Evolutionary conservation across 768 basidiomycete genomes (phyloP), one percentile per base, ranked within the genome.

Genomic region (Suillus ampliporus): DNA sequence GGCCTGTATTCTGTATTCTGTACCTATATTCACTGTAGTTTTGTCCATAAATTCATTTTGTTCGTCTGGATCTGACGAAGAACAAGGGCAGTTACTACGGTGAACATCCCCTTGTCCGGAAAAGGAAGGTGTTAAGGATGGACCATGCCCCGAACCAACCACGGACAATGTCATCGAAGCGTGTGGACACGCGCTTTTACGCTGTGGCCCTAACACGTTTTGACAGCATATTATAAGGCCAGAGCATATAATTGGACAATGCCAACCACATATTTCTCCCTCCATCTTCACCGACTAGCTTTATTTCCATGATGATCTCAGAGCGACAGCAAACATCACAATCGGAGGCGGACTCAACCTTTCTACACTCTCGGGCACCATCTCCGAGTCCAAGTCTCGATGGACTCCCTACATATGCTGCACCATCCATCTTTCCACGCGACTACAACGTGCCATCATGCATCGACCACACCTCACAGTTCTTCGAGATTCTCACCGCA

Each of bases 81-180:
- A 59, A 69, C 66, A 69, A 76, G 64, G 13, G 64, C 38, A 56
- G 73, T 74, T 63, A 62, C 52, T 57, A 69, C 46, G 58, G 65
- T 61, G 59, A 68, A 62, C 21, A 15, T 47, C 41, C 58, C 65
- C 34, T 76, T 76, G 74, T 77, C 74, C 68, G 2, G 31, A 71
- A 75, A 77, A 76, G 74, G 76, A 59, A 77, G 47, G 66, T 65
- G 51, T 77, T 72, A 67, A 76, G 52, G 72, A 74, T 72, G 72
- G 58, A 58, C 57, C 23, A 50, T 23, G 47, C 56, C 23, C 59
- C 50, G 50, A 47, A 44, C 38, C 58, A 34, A 47, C 56, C 23
- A 64, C 50, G 48, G 54, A 44, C 38, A 62, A 44, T 50, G 44
- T 46, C 26, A 34, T 37, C 35, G 44, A 60, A 48, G 43, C 59